A percentile compares a stretch with the other conserved stretches of the same genome.
Conservation (phyloP, 192 early-diverging fungal genomes). For the Coemansia sp. region DNA sequence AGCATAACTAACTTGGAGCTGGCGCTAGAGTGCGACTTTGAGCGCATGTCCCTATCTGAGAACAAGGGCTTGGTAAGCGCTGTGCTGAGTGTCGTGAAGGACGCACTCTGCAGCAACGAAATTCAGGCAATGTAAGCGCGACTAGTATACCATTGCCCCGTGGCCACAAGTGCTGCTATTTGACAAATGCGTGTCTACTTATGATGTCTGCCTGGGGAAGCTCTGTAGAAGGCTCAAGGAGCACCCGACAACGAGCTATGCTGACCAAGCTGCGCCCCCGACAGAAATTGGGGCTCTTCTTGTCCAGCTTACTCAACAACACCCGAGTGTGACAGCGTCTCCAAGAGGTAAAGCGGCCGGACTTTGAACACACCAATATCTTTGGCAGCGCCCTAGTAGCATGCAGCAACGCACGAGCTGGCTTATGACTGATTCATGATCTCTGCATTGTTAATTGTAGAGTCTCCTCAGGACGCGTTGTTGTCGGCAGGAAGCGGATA, state of each 20-base stretch:
- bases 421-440: not conserved
- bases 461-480: not conserved
- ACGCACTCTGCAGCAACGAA: slow-evolving; percentile 21
- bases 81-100: slow-evolving; percentile 18
- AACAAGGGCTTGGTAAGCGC: not conserved
- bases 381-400: not conserved
- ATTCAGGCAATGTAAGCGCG: slow-evolving; percentile 31
- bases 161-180: too few relatives aligned
- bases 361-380: not conserved
- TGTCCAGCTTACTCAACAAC: slow-evolving; percentile 10
- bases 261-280: not conserved
- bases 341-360: slow-evolving; percentile 3
- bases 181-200: not conserved
- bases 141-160: too few relatives aligned
- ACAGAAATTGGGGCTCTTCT: not conserved
- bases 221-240: slow-evolving; percentile 5
- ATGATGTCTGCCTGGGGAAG: not conserved
- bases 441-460: not conserved
- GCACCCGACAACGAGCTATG: not conserved
- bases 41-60: slow-evolving; percentile 13
- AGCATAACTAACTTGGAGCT: slow-evolving; percentile 12
- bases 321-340: not conserved
- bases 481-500: slow-evolving; percentile 11
- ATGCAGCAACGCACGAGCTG: not conserved
- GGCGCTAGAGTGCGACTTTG: slow-evolving; percentile 21